Conservation (phyloP, 805 yeast genomes). For the Candida adriatica region DNA sequence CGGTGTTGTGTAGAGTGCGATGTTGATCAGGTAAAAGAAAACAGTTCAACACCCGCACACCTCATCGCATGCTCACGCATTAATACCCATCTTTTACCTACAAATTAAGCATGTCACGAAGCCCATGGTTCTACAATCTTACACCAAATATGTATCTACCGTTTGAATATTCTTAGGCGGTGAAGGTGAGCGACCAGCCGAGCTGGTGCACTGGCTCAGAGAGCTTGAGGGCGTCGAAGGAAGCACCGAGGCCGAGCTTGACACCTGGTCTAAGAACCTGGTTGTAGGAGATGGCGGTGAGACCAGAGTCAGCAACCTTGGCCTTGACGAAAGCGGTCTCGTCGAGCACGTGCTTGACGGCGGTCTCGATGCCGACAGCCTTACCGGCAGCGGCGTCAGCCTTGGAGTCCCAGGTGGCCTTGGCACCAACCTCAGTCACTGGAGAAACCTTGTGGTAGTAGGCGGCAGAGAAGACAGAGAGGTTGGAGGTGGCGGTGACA, state of each 20-base stretch:
- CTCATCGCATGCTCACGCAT: too few relatives aligned
- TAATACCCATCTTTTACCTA: too few relatives aligned
- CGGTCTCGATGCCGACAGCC: slow-evolving; percentile 89
- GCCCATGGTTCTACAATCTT: too few relatives aligned
- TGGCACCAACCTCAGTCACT: slow-evolving; percentile 93
- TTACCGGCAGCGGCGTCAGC: slow-evolving; percentile 56
- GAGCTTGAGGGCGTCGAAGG: slow-evolving; percentile 91
- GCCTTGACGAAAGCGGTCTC: slow-evolving; percentile 88
- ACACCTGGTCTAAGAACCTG: slow-evolving; percentile 96
- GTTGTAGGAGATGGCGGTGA: slow-evolving; percentile 88
- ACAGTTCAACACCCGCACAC: too few relatives aligned
- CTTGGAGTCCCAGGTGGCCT: slow-evolving; percentile 90
- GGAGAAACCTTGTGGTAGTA: slow-evolving; percentile 95
- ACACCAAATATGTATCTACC: too few relatives aligned
- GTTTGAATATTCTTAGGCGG: slow-evolving; percentile 70
- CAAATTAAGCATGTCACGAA: too few relatives aligned
- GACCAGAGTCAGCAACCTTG: slow-evolving; percentile 93
- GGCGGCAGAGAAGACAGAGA: slow-evolving; percentile 87
- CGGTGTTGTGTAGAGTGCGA: too few relatives aligned
- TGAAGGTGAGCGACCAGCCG: slow-evolving; percentile 89
- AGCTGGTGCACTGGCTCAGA: slow-evolving; percentile 97
- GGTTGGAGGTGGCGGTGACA: slow-evolving; percentile 76
- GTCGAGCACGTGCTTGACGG: slow-evolving; percentile 91
- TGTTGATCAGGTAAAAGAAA: too few relatives aligned
- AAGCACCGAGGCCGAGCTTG: slow-evolving; percentile 93